Evolutionary conservation across 495 filamentous ascomycete genomes (phyloP), one percentile per base, ranked within the genome.

Genomic region (Clavariopsis aquatica): DNA sequence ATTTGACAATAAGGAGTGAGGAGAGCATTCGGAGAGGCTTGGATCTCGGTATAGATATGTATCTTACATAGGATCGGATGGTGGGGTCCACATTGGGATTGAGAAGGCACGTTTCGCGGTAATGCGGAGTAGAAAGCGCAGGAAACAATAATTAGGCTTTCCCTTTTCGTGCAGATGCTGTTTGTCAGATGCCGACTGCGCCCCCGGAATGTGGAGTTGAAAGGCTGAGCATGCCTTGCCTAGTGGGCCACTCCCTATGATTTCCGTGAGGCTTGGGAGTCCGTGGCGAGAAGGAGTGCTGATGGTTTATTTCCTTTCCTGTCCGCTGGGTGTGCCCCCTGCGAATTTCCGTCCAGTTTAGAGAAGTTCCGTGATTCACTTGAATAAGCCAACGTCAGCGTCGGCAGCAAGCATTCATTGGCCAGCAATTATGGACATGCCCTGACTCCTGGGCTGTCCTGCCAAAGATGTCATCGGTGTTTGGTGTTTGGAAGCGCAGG

Each of bases 51-150:
- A 78, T 60, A 76, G 73, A 13, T 81, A 74, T 69, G 80, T 79
- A 0, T 65, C 68, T 8, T 81, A 72, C 49, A 57, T 80, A 9
- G 80, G 79, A 0, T 71, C 62, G 0, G 79, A 82, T 68, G 74
- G 78, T 0, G 73, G 71, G 36, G 70, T 70, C 0, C 77, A 80
- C 62, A 56, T 79, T 12, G 80, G 80, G 0, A 77, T 81, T 57
- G 79, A 82, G 62, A 71, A 69, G 38, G 31, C 12, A 6, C 59
- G 31, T 1, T 54, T 53, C 46, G 59, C 38, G 8, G 38, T 8
- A 43, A 3, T 43, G 15, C n/a, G 38, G n/a, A 43, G 38, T 10
- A 43, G 38, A 43, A 43, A 43, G 38, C 6, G 3, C 15, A 17
- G 15, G 13, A 8, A 43, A 17, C 38, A 43, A 43, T 43, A n/a